These are phyloP conservation scores for Paspalum vaginatum DNA, from an alignment of 176 grass and related monocot genomes.

Conservation along the genomic window DNA sequence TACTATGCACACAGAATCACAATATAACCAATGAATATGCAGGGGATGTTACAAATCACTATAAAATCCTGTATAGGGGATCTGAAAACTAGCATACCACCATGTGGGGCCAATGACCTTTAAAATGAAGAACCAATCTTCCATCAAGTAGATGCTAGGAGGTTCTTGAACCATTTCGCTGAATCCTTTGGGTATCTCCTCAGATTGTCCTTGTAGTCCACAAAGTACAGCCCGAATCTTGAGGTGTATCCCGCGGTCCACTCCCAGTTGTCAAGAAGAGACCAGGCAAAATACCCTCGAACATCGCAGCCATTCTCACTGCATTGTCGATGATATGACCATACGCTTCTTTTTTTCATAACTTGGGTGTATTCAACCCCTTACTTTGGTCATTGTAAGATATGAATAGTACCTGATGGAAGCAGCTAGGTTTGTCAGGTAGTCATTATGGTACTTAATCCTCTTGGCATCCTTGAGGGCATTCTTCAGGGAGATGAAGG, in stretches of 20 bases:
- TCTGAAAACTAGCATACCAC: not conserved
- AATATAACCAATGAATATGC: not conserved
- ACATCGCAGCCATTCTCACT: conserved; percentile 93
- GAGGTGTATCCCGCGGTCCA: conserved; percentile 87
- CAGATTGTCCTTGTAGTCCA: conserved; percentile 77
- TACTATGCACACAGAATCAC: not conserved
- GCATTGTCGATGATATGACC: not conserved
- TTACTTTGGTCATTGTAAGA: not conserved
- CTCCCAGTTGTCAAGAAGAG: conserved; percentile 96
- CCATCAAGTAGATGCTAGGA: conserved; percentile 34
- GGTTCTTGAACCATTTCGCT: conserved; percentile 85
- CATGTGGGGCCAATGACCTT: no score
- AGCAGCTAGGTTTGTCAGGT: conserved; percentile 71
- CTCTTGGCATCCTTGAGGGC: conserved; percentile 81
- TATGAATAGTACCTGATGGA: conserved; percentile 58
- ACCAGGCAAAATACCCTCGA: conserved; percentile 88
- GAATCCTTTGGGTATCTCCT: conserved; percentile 92
- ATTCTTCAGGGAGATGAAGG: conserved; percentile 66
- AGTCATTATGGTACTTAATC: conserved; percentile 78
- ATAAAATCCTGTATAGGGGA: not conserved
- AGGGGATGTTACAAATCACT: not conserved
- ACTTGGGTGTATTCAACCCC: not conserved
- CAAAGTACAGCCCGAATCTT: conserved; percentile 83
- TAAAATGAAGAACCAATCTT: not conserved
- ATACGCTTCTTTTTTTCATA: not conserved